Percentiles rank a stretch among this genome's conserved stretches.
These are phyloP conservation scores for Lecanicillium sp. DNA, from an alignment of 2,329 filamentous ascomycete species.

Conservation along the genomic window DNA sequence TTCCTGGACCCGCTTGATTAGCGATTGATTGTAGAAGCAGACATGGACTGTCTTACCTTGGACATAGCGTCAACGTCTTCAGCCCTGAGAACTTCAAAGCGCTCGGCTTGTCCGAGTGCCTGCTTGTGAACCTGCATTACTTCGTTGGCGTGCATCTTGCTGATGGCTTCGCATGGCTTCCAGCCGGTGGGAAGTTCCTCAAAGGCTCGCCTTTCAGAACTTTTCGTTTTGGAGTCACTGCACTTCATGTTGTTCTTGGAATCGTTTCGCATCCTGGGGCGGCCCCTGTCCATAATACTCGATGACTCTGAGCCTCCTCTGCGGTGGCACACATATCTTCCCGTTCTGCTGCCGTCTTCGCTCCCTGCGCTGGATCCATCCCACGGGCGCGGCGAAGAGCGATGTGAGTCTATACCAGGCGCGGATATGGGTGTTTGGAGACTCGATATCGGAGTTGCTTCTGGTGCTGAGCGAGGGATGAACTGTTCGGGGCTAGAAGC, in stretches of 20 bases:
- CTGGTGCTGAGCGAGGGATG: slow-evolving; percentile 32
- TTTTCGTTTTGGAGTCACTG: slow-evolving; percentile 31
- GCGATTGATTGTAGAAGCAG: not conserved
- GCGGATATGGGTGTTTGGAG: slow-evolving; percentile 43
- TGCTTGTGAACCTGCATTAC: slow-evolving; percentile 47
- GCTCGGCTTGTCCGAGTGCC: slow-evolving; percentile 52
- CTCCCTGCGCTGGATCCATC: slow-evolving; percentile 24
- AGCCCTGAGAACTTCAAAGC: slow-evolving; percentile 56
- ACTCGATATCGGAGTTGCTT: slow-evolving; percentile 28
- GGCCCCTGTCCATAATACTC: slow-evolving; percentile 53
- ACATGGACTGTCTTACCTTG: slow-evolving; percentile 34
- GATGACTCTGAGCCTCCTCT: slow-evolving; percentile 50
- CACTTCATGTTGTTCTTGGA: slow-evolving; percentile 30
- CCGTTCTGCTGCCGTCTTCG: slow-evolving; percentile 9
- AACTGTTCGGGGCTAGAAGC: slow-evolving; percentile 29
- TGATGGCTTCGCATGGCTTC: slow-evolving; percentile 42
- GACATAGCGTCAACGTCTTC: slow-evolving; percentile 60
- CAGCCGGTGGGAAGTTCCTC: slow-evolving; percentile 54
- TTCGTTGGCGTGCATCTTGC: slow-evolving; percentile 40
- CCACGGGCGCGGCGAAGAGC: slow-evolving; percentile 37
- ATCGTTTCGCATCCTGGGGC: slow-evolving; percentile 48
- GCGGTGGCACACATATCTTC: slow-evolving; percentile 29
- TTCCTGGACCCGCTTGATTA: slow-evolving; percentile 39
- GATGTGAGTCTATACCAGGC: slow-evolving; percentile 30
- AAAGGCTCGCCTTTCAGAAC: slow-evolving; percentile 49